Percentiles rank a stretch among this genome's conserved stretches.
These are phyloP conservation scores for Cyberlindnera subsufficiens DNA, from an alignment of 805 yeast species.

Conservation along the genomic window DNA sequence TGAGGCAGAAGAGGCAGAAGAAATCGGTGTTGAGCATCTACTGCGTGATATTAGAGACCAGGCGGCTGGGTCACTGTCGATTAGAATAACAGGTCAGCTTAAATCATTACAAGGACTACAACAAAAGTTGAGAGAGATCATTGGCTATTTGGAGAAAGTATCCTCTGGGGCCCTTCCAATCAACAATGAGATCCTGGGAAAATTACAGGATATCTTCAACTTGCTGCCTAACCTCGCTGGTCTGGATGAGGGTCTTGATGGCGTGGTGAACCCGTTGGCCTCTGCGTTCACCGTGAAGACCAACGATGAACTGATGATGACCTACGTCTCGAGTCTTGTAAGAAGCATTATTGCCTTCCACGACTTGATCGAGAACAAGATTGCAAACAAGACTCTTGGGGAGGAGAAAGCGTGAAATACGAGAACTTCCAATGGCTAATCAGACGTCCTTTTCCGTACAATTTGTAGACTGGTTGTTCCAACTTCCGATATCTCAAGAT, in stretches of 20 bases:
- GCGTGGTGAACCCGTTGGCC: conserved; percentile 45
- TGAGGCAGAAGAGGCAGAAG: conserved; percentile 99
- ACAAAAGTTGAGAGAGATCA: conserved; percentile 71
- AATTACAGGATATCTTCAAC: conserved; percentile 91
- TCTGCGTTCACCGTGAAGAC: conserved; percentile 88
- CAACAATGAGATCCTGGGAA: conserved; percentile 85
- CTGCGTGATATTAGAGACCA: conserved; percentile 93
- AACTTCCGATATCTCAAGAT: no score
- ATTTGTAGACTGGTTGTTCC: no score
- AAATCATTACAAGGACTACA: conserved; percentile 84
- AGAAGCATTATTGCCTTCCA: conserved; percentile 95
- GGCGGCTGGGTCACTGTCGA: conserved; percentile 88
- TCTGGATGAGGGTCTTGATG: conserved; percentile 29
- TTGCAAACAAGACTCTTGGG: conserved; percentile 60
- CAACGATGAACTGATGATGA: conserved; percentile 92
- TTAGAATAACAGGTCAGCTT: conserved; percentile 82
- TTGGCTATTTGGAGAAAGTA: conserved; percentile 71
- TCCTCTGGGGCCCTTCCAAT: conserved; percentile 69
- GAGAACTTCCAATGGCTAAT: no score
- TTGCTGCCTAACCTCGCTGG: conserved; percentile 72
- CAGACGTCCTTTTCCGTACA: no score
- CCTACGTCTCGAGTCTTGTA: conserved; percentile 83
- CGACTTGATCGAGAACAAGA: conserved; percentile 92
- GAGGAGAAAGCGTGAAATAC: conserved; percentile 15
- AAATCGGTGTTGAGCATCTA: conserved; percentile 96